phyloP scores from a whole-genome alignment of 2,329 filamentous ascomycete species.

The Polychaeton citri region DNA sequence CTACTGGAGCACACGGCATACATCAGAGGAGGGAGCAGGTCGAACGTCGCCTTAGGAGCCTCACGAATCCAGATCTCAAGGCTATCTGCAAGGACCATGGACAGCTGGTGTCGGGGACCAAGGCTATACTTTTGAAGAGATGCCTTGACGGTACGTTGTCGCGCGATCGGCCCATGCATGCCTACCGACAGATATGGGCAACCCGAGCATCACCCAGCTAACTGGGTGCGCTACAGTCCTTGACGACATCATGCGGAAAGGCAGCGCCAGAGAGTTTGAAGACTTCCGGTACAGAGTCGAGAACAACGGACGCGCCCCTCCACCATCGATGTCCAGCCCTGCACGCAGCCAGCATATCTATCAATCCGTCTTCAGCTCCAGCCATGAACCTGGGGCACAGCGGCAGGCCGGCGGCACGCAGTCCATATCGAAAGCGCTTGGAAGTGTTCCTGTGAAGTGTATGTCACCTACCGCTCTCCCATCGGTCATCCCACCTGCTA shows the following conservation, averaged over 20 bases:
- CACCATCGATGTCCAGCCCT: slow-evolving; percentile 4
- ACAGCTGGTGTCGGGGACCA: slow-evolving; percentile 68
- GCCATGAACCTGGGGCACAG: neutral
- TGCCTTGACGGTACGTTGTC: slow-evolving; percentile 53
- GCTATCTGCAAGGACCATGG: slow-evolving; percentile 62
- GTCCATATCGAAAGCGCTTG: neutral
- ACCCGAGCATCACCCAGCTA: too few relatives aligned
- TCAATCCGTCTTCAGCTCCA: neutral
- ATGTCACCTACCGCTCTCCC: neutral
- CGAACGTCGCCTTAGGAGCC: slow-evolving; percentile 30
- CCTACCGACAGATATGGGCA: too few relatives aligned
- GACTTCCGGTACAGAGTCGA: slow-evolving; percentile 26
- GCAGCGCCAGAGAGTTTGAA: slow-evolving; percentile 23
- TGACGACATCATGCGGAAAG: slow-evolving; percentile 18
- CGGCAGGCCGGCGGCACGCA: neutral
- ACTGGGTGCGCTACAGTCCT: slow-evolving; percentile 24
- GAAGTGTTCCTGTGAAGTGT: neutral
- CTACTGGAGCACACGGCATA: slow-evolving; percentile 22
- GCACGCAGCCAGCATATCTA: neutral
- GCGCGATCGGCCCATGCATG: neutral
- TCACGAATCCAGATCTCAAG: slow-evolving; percentile 57
- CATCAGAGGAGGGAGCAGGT: slow-evolving; percentile 23
- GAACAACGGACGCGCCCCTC: slow-evolving; percentile 26
- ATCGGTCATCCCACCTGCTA: neutral
- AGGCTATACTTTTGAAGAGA: slow-evolving; percentile 65